A percentile compares a stretch with the other conserved stretches of the same genome.
Evolutionary conservation across 768 basidiomycete genomes (phyloP).

Genomic region (Grammothele lineata): DNA sequence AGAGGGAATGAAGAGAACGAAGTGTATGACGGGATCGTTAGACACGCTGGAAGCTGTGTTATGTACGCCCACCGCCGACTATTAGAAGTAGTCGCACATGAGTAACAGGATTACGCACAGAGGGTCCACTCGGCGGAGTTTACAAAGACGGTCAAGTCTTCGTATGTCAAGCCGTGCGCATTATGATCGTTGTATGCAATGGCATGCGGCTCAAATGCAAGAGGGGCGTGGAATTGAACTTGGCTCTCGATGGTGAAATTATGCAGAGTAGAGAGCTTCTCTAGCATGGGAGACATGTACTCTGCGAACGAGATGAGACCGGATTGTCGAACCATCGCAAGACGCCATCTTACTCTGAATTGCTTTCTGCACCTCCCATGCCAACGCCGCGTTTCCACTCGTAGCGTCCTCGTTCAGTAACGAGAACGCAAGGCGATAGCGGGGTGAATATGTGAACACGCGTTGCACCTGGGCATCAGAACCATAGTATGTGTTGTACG

Average conservation of each 20-base stretch:
- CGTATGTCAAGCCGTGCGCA: conserved; percentile 61
- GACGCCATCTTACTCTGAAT: conserved; percentile 31
- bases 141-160: conserved; percentile 88
- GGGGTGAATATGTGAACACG: conserved; percentile 71
- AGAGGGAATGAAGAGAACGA: conserved; percentile 85
- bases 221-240: conserved; percentile 85
- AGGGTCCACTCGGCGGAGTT: conserved; percentile 97
- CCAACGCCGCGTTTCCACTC: conserved; percentile 48
- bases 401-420: conserved; percentile 88
- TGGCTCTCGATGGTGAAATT: conserved; percentile 95
- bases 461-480: conserved; percentile 36
- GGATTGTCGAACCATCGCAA: too few species aligned
- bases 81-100: too few species aligned
- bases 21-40: conserved; percentile 91
- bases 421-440: conserved; percentile 87
- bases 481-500: conserved; percentile 39
- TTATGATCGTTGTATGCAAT: conserved; percentile 30
- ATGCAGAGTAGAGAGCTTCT: conserved; percentile 62
- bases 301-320: conserved; percentile 36
- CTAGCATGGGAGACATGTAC: conserved; percentile 63
- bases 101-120: conserved; percentile 54
- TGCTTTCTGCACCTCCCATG: conserved; percentile 72
- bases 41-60: conserved; percentile 81
- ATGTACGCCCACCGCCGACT: not conserved
- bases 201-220: conserved; percentile 67